Evolutionary conservation across 306 rosid species (phyloP).

Genomic region (Vachellia collinsii): DNA sequence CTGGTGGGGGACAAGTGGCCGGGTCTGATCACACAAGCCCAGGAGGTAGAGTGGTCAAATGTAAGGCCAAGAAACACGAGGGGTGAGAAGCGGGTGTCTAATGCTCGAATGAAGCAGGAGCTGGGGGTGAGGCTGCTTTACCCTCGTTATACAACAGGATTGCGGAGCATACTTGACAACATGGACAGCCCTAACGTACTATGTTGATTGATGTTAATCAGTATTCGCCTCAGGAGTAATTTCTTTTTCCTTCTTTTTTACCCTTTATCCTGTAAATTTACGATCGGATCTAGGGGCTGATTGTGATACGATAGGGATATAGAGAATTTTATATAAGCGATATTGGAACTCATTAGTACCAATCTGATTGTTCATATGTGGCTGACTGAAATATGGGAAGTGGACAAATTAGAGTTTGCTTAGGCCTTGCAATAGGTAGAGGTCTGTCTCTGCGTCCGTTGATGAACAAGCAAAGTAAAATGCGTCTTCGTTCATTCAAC

Average conservation of each 20-base stretch:
- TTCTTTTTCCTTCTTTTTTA: neutral
- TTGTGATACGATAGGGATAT: too few relatives aligned
- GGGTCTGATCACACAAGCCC: constrained; percentile 39
- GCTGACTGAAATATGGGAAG: neutral
- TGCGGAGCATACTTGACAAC: constrained; percentile 66
- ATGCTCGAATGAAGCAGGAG: constrained; percentile 68
- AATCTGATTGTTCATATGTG: neutral
- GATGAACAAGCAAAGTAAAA: constrained; percentile 13
- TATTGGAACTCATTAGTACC: neutral
- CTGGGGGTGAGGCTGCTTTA: constrained; percentile 64
- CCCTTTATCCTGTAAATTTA: too few relatives aligned
- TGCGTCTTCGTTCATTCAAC: neutral
- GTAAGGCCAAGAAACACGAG: constrained; percentile 22
- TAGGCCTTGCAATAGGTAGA: neutral
- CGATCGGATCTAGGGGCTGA: too few relatives aligned
- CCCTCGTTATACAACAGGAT: constrained; percentile 72
- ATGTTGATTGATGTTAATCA: neutral
- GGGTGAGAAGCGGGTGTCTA: constrained; percentile 77
- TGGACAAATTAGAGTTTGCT: neutral
- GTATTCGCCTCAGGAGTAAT: neutral
- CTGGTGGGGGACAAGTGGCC: constrained; percentile 83
- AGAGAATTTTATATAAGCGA: neutral
- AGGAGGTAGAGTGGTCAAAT: constrained; percentile 17
- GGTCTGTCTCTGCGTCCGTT: neutral
- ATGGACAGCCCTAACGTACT: constrained; percentile 48